Conservation (phyloP, 2,329 filamentous ascomycete genomes). For the Colletotrichum somersetense region DNA sequence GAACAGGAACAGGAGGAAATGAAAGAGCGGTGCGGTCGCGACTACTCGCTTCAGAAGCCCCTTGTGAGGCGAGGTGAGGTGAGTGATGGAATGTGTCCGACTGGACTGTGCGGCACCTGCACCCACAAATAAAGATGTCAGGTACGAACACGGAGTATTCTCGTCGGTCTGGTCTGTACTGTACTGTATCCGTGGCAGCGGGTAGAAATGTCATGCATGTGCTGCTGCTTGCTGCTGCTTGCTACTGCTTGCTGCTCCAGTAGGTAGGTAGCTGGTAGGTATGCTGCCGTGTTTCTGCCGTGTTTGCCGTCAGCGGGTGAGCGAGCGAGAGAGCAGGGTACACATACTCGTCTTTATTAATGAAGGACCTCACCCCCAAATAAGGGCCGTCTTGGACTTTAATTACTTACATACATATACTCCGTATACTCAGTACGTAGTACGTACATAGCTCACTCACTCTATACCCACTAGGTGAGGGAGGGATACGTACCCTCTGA, state of each 20-base stretch:
- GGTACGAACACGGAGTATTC: too few species aligned
- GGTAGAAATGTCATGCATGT: not conserved
- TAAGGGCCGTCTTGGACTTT: not conserved
- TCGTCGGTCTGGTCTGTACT: not conserved
- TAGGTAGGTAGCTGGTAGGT: too few species aligned
- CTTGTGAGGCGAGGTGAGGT: not conserved
- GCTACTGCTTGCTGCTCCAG: too few species aligned
- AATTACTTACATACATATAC: not conserved
- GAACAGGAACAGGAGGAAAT: constrained; percentile 4
- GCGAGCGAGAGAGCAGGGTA: not conserved
- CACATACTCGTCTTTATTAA: not conserved
- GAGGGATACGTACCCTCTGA: too few species aligned
- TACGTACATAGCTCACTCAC: too few species aligned
- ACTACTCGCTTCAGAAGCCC: not conserved
- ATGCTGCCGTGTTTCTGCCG: too few species aligned
- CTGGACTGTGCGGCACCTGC: constrained; percentile 3
- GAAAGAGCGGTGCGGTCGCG: constrained; percentile 10
- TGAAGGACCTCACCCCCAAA: not conserved
- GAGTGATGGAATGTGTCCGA: not conserved
- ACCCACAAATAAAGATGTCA: not conserved
- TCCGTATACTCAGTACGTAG: too few species aligned
- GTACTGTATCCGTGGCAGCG: not conserved
- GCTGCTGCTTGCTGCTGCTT: too few species aligned
- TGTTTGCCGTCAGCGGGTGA: not conserved
- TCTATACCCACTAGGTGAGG: too few species aligned